A percentile compares a stretch with the other conserved stretches of the same genome.
phyloP scores from a whole-genome alignment of 2,329 filamentous ascomycete genomes.

The Exophiala mesophila region DNA sequence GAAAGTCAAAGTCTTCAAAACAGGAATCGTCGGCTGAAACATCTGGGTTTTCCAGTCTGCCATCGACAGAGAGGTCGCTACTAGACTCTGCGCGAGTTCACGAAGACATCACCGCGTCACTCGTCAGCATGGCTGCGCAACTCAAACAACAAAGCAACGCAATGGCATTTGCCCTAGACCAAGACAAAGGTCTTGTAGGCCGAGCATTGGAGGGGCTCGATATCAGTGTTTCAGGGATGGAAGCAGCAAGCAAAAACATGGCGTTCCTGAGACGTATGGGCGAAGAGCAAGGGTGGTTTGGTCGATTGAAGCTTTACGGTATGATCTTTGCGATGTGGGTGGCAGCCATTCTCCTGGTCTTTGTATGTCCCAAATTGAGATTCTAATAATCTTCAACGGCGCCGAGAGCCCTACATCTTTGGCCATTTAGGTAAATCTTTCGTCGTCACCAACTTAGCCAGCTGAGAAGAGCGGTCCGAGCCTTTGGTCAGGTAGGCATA shows the following conservation, averaged over 20 bases:
- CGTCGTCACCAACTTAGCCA: too few relatives aligned
- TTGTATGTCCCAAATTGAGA: conserved; percentile 79
- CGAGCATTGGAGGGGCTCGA: conserved; percentile 71
- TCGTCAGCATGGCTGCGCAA: conserved; percentile 70
- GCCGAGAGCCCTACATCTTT: too few relatives aligned
- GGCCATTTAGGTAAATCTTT: too few relatives aligned
- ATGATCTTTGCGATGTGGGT: conserved; percentile 80
- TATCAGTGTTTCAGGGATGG: conserved; percentile 69
- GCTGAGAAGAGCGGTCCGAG: too few relatives aligned
- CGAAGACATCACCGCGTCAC: conserved; percentile 71
- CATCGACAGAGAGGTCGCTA: conserved; percentile 64
- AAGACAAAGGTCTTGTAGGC: conserved; percentile 64
- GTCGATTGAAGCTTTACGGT: conserved; percentile 73
- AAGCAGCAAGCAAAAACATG: conserved; percentile 72
- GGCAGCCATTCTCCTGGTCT: conserved; percentile 72
- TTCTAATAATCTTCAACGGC: conserved; percentile 59
- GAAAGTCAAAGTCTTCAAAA: conserved; percentile 6
- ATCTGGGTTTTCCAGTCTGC: conserved; percentile 29
- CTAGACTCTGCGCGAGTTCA: conserved; percentile 76
- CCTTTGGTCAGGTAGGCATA: too few relatives aligned
- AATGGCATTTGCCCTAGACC: conserved; percentile 24
- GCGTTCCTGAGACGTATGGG: conserved; percentile 71
- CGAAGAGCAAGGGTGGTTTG: conserved; percentile 85
- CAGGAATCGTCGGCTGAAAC: conserved; percentile 20
- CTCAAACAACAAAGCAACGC: conserved; percentile 24